Conservation (phyloP, 228 moss, liverwort and hornwort genomes). For the Sphagnum magellanicum region DNA sequence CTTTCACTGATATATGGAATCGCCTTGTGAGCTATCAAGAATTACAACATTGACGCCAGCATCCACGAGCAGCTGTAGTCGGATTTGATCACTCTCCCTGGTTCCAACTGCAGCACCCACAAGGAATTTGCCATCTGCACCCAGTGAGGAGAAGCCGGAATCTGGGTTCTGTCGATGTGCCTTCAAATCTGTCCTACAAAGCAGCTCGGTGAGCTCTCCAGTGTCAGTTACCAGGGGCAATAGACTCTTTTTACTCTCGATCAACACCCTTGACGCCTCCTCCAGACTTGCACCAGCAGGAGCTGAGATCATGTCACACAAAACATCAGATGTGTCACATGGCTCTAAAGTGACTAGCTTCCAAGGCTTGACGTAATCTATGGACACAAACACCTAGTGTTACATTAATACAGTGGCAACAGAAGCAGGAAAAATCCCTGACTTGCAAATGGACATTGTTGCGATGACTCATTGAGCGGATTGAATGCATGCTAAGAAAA, state of each 20-base stretch:
- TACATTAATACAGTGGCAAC: neutral
- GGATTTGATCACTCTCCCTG: slow-evolving; percentile 52
- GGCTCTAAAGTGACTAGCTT: neutral
- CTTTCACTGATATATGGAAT: slow-evolving; percentile 62
- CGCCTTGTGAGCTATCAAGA: slow-evolving; percentile 88
- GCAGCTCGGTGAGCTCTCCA: slow-evolving; percentile 52
- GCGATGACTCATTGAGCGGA: neutral
- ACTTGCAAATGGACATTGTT: neutral
- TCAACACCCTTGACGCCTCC: slow-evolving; percentile 39
- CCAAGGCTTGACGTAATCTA: neutral
- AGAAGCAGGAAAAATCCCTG: neutral
- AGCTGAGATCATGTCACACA: slow-evolving; percentile 55
- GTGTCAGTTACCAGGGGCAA: slow-evolving; percentile 55
- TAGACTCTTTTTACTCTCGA: slow-evolving; percentile 75
- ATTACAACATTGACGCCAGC: slow-evolving; percentile 69
- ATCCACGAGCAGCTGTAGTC: slow-evolving; percentile 48
- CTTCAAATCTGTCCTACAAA: slow-evolving; percentile 74
- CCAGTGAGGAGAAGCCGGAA: slow-evolving; percentile 48
- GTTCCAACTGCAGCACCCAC: slow-evolving; percentile 77
- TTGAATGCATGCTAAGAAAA: neutral
- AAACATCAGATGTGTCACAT: neutral
- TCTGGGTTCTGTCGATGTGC: slow-evolving; percentile 23
- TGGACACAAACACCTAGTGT: neutral
- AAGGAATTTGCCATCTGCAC: slow-evolving; percentile 49
- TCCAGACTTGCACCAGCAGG: slow-evolving; percentile 45